Evolutionary conservation across 2,329 filamentous ascomycete species (phyloP), one percentile per base, ranked within the genome.

Genomic region (Zymoseptoria tritici): DNA sequence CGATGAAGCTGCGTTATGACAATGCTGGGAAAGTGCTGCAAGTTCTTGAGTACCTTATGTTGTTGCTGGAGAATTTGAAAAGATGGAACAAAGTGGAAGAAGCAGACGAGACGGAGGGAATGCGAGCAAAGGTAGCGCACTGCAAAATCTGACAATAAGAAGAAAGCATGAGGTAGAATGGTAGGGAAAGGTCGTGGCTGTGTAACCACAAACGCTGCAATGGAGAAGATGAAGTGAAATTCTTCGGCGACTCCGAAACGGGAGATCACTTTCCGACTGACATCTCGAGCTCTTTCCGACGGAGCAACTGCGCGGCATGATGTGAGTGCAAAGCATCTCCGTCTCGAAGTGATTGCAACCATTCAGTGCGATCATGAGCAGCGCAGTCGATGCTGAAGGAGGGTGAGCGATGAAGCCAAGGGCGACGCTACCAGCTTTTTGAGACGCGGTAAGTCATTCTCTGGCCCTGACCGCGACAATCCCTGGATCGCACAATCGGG

Each of bases 21-120:
- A 51, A 62, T 62, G 57, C 57, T 54, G 46, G 11, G 26, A 51
- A 55, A 55, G 46, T 57, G 57, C 49, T 59, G 57, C 49, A 56
- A 52, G 54, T 46, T 57, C 29, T 52, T 59, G 54, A 36, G 46
- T 31, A n/a, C n/a, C n/a, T n/a, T n/a, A 54, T 31, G 36, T 16
- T 46, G 36, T 46, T 46, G 36, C 36, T 46, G 36, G 16, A 46
- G 36, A 46, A 46, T 13, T 2, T 46, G 13, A n/a, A 16, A n/a
- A 46, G 36, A 46, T 16, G 11, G 13, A 46, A n/a, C 2, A 6
- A 46, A 4, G 36, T 42, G 36, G 36, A 46, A 46, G 36, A 46
- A 46, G 16, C 16, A 46, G 36, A 16, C 36, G 36, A 46, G 36
- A n/a, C 36, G 36, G 36, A 46, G 16, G 13, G 13, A 46, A 46